Base-by-base conservation (phyloP, 331 rosid genomes). In the Rhamnella rubrinervis region DNA sequence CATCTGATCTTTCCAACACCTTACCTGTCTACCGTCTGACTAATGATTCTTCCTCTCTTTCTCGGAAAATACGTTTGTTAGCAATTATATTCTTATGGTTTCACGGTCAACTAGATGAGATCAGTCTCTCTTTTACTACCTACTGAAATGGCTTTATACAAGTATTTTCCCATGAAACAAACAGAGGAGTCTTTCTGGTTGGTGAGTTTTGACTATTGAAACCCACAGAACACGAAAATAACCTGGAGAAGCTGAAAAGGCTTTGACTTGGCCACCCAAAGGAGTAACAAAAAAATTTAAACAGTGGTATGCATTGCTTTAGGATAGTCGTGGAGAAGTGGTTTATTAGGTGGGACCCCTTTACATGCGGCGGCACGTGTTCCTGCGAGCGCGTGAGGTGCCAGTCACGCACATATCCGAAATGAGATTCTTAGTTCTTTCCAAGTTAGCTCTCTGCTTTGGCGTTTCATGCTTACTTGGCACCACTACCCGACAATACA, bases 161-260 rank as follows among this genome's bases (percentile, higher is more conserved):
- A 40, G 13, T 40, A 40, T 23, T 65, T 65, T 65, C 69, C 69
- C 56, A 19, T 12, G 55, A 44, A 65, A 65, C 69, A 44, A 65
- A 65, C 69, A 41, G 55, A 55, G 56, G 56, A 20, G 4, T 40
- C 7, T 40, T 40, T 64, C 25, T 64, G 39, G 68, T 44, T 64
- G 55, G 68, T 44, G 19, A 31, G 56, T 41, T 41, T 47, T 14
- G 56, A 38, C 20, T 41, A 53, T 37, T 40, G 41, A 41, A 64
- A 38, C 68, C 49, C 28, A 63, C 20, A 40, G 47, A 40, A 40
- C 47, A 40, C 9, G 12, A 57, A 60, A 39, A 28, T 19, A 68
- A 55, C 62, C 15, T 55, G 52, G 61, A 67, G 63, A 35, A 56
- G n/a, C 15, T 47, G 53, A 56, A 68, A 68, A 58, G 44, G 44